Evolutionary conservation across 1,284 basidiomycete genomes (phyloP), one percentile per base, ranked within the genome.

Genomic region (Cystobasidium pallidum): DNA sequence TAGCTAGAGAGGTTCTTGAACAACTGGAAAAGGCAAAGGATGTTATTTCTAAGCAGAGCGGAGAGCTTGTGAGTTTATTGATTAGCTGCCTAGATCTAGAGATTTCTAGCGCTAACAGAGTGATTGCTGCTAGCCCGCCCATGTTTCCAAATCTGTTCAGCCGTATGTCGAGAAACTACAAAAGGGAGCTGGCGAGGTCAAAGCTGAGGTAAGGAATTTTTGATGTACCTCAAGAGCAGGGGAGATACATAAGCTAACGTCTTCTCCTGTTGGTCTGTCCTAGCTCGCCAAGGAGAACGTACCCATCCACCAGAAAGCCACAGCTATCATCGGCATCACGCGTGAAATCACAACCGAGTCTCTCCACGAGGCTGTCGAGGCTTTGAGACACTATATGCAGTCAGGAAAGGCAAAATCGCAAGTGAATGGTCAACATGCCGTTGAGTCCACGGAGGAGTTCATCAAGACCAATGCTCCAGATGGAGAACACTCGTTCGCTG

Each of bases 61-160:
- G 49, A n/a, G 68, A 71, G 13, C 41, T 71, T 32, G 68, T 71
- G 61, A 28, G 68, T 57, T 11, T n/a, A n/a, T 28, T 32, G 4
- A 8, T 32, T 36, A 21, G 4, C 21, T 21, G 3, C 19, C 28
- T 36, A 13, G 24, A 39, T 10, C 17, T 17, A 28, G 57, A 28
- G 49, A 39, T 10, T 26, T 17, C 52, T 67, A 28, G 49, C n/a
- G n/a, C 45, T 21, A 13, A 32, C 49, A 7, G 19, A 13, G 21
- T 7, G 26, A 39, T 13, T 36, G 24, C 30, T 4, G 52, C 36
- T 39, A 71, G 68, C 68, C 68, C 8, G 68, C 68, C 21, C 68
- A 71, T n/a, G 68, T 64, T 36, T 71, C 68, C 11, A 71, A 71
- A 28, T 47, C 68, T 24, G 49, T 71, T 32, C 68, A 71, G 61